Evolutionary conservation across 306 rosid species (phyloP).

Genomic region (Vicia sativa): DNA sequence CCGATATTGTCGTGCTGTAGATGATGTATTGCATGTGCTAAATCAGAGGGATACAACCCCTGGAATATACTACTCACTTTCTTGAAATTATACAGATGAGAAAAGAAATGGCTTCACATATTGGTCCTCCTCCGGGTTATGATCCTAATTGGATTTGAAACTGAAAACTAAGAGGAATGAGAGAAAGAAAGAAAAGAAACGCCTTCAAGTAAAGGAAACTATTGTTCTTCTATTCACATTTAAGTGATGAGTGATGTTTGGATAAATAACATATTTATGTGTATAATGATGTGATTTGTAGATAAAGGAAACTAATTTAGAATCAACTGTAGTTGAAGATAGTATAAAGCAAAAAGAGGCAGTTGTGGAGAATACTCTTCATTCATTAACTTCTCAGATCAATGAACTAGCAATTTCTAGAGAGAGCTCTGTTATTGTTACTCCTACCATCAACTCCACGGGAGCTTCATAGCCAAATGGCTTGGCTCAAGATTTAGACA

Average conservation of each 20-base stretch:
- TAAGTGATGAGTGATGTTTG: too few species aligned
- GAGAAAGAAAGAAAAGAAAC: constrained; percentile 84
- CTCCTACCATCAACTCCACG: constrained; percentile 50
- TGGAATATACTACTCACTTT: too few species aligned
- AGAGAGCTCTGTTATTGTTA: constrained; percentile 44
- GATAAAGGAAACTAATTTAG: constrained; percentile 67
- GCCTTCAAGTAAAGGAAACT: too few species aligned
- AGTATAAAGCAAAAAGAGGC: constrained; percentile 38
- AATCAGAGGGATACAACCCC: too few species aligned
- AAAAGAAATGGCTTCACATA: constrained; percentile 71
- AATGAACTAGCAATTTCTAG: constrained; percentile 65
- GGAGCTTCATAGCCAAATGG: constrained; percentile 50
- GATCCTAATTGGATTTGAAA: constrained; percentile 57
- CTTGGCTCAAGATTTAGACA: constrained; percentile 65
- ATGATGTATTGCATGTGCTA: too few species aligned
- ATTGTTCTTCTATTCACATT: too few species aligned
- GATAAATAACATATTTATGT: too few species aligned
- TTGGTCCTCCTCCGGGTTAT: constrained; percentile 91
- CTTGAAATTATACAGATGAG: constrained; percentile 55
- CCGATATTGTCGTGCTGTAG: too few species aligned
- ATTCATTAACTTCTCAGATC: constrained; percentile 59
- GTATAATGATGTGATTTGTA: constrained; percentile 42
- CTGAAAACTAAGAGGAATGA: constrained; percentile 89
- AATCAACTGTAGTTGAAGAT: constrained; percentile 48
- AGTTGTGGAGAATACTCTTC: constrained; percentile 31